These are phyloP conservation scores for Plectosphaerella cucumerina DNA, from an alignment of 2,329 filamentous ascomycete genomes.

Conservation along the genomic window DNA sequence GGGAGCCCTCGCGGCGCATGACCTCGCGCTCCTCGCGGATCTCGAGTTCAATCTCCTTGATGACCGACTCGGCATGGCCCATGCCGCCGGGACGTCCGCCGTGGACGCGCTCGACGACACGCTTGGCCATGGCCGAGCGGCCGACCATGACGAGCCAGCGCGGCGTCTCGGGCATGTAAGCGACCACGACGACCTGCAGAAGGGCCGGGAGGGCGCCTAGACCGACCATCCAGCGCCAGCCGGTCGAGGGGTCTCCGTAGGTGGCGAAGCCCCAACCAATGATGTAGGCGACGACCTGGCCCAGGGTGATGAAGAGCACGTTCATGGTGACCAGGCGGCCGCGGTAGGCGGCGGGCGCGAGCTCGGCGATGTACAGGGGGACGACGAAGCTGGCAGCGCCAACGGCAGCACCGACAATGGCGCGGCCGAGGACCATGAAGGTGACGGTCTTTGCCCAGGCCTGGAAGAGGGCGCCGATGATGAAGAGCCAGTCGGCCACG, in stretches of 20 bases:
- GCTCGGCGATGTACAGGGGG: constrained; percentile 83
- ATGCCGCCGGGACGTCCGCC: constrained; percentile 40
- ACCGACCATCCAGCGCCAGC: constrained; percentile 92
- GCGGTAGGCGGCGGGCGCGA: constrained; percentile 71
- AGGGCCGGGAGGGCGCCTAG: constrained; percentile 74
- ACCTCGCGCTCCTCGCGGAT: constrained; percentile 62
- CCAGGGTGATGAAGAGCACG: constrained; percentile 78
- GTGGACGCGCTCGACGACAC: constrained; percentile 63
- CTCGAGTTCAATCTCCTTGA: constrained; percentile 70
- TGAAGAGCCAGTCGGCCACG: constrained; percentile 62
- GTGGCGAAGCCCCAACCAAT: constrained; percentile 72
- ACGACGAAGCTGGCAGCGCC: constrained; percentile 78
- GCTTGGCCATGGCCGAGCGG: constrained; percentile 54
- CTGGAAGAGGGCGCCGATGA: constrained; percentile 63
- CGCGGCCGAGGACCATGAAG: constrained; percentile 63
- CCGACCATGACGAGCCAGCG: constrained; percentile 77
- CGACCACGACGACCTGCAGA: constrained; percentile 64
- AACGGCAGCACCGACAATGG: constrained; percentile 67
- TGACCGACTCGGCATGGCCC: constrained; percentile 50
- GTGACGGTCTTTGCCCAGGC: constrained; percentile 53
- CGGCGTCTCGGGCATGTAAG: constrained; percentile 81
- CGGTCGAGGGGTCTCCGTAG: constrained; percentile 44
- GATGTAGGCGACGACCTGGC: constrained; percentile 85
- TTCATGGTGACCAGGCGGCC: constrained; percentile 80
- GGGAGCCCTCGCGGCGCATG: constrained; percentile 39